Evolutionary conservation across 176 grass and related monocot species (phyloP), one percentile per base, ranked within the genome.

Genomic region (Oryza glaberrima): DNA sequence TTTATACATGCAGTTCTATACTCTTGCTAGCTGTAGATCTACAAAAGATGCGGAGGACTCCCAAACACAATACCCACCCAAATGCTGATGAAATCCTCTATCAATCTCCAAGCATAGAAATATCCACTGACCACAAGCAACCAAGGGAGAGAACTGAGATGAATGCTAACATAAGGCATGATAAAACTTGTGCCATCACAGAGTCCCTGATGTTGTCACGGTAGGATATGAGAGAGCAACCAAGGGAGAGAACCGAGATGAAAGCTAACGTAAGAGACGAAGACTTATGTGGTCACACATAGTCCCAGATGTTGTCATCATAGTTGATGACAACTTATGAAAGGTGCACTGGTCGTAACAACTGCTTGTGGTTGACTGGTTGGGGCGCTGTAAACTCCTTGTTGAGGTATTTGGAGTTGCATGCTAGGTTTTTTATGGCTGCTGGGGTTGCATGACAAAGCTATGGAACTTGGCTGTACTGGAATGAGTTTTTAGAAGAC

Each of bases 21-120:
- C n/a, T 80, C 43, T 80, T 73, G 43, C 69, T 86, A 80, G 77
- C 63, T 76, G 61, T 84, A 86, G 76, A 72, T 79, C 44, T 65
- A 46, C 10, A 22, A 38, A 85, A 70, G 73, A 11, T 15, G 64
- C 10, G 36, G 66, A 77, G 63, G 49, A 71, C 36, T 28, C 20
- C 41, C 65, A 5, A 48, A 28, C 73, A 4, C n/a, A 17, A 77
- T 72, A 63, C n/a, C 10, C 66, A 61, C 3, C 6, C 14, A 76
- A 70, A 61, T 49, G 36, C 41, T 19, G 48, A 43, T 64, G n/a
- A 77, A 52, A 51, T 2, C 51, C 32, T 43, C 13, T 32, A 52
- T 83, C 65, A 38, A 82, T 61, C 2, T 87, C 63, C 20, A 34
- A 46, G 71, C 16, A 4, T 75, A 75, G 70, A 75, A 41, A 75